These are phyloP conservation scores for Chaetomiaceae sp. DNA, from an alignment of 2,329 filamentous ascomycete species.

Conservation along the genomic window DNA sequence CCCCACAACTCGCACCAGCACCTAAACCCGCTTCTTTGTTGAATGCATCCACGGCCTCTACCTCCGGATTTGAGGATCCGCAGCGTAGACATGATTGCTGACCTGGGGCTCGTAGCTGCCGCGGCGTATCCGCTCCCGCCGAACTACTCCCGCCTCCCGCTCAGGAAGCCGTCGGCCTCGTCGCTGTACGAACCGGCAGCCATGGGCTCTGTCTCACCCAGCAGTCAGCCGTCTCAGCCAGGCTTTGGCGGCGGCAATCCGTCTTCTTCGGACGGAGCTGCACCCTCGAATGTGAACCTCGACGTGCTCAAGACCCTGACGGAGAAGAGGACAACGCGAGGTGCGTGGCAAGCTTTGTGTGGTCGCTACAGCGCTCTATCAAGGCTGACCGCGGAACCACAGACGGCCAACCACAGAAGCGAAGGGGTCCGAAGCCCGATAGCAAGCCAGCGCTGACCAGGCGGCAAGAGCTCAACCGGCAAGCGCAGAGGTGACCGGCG, in stretches of 20 bases:
- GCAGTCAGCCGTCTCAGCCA: conserved; percentile 28
- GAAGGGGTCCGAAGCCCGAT: conserved; percentile 90
- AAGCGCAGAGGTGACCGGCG: conserved; percentile 69
- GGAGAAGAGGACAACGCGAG: conserved; percentile 73
- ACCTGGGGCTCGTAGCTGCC: conserved; percentile 29
- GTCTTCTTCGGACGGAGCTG: conserved; percentile 33
- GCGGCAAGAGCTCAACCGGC: conserved; percentile 87
- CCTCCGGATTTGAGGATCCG: not conserved
- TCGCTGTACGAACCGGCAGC: conserved; percentile 31
- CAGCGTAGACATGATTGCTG: conserved; percentile 26
- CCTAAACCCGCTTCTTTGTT: too few species aligned
- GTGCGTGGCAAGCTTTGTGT: conserved; percentile 35
- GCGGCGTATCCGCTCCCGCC: conserved; percentile 32
- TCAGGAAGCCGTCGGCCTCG: conserved; percentile 28
- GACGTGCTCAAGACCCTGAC: conserved; percentile 60
- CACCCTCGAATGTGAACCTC: conserved; percentile 44
- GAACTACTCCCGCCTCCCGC: conserved; percentile 29
- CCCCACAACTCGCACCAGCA: too few species aligned
- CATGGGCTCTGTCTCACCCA: conserved; percentile 42
- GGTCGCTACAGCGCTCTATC: too few species aligned
- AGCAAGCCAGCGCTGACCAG: conserved; percentile 90
- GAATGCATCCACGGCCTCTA: not conserved
- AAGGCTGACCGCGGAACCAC: conserved; percentile 9
- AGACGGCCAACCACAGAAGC: conserved; percentile 84
- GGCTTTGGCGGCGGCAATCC: conserved; percentile 14